Conservation (phyloP, 306 rosid species). For the Purshia tridentata region DNA sequence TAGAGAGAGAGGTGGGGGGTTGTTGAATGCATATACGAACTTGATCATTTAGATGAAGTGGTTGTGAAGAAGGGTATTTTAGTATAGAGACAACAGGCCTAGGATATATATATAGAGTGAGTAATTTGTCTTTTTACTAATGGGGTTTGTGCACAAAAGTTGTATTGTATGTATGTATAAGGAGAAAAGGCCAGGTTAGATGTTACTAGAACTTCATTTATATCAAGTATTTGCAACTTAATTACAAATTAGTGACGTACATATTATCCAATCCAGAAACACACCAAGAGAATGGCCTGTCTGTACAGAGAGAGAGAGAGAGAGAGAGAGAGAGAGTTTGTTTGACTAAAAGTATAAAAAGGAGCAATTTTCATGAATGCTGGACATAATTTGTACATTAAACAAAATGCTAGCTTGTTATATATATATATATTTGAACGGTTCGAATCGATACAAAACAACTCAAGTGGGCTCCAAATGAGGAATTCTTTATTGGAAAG, state of each 20-base stretch:
- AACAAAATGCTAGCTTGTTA: too few species aligned
- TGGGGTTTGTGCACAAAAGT: conserved; percentile 24
- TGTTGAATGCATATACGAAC: conserved; percentile 6
- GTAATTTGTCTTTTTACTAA: conserved; percentile 22
- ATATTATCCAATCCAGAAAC: conserved; percentile 24
- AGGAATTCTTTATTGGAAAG: too few species aligned
- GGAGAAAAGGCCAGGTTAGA: conserved; percentile 10
- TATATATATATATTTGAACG: too few species aligned
- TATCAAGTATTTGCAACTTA: conserved; percentile 32
- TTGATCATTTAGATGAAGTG: conserved; percentile 33
- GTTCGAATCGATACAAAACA: too few species aligned
- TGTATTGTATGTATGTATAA: conserved; percentile 1
- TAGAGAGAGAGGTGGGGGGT: conserved; percentile 7
- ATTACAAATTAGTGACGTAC: neutral
- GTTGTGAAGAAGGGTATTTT: conserved; percentile 28
- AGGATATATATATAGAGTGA: conserved; percentile 9
- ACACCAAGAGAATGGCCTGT: conserved; percentile 15
- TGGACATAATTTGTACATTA: conserved; percentile 3
- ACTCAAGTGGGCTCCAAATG: too few species aligned
- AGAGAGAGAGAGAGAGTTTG: neutral
- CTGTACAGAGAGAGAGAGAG: neutral
- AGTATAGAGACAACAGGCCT: conserved; percentile 20
- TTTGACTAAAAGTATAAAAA: neutral
- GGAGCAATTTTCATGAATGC: conserved; percentile 6
- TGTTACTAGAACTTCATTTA: conserved; percentile 38